Evolutionary conservation across 805 yeast genomes (phyloP).

Genomic region (Hanseniaspora singularis): DNA sequence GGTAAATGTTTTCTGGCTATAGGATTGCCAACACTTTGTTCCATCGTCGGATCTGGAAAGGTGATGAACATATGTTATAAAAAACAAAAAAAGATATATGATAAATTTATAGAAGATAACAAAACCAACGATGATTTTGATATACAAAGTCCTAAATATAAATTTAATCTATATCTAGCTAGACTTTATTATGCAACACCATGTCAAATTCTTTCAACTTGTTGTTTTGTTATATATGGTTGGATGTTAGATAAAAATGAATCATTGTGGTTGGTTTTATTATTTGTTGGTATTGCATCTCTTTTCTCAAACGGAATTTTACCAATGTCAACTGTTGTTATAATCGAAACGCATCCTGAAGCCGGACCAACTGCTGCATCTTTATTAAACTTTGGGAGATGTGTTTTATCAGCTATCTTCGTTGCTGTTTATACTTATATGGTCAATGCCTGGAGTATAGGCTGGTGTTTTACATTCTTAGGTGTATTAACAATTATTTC

Average conservation of each 20-base stretch:
- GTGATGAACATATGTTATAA: constrained; percentile 38
- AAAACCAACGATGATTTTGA: constrained; percentile 22
- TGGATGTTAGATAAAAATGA: constrained; percentile 52
- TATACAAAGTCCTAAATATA: constrained; percentile 21
- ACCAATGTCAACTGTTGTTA: constrained; percentile 48
- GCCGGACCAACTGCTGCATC: constrained; percentile 66
- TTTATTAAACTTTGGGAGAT: constrained; percentile 58
- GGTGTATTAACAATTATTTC: constrained; percentile 36
- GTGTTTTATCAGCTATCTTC: constrained; percentile 59
- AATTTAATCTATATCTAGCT: constrained; percentile 44
- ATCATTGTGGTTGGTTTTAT: constrained; percentile 43
- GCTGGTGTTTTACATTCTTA: constrained; percentile 70
- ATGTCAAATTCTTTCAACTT: constrained; percentile 33
- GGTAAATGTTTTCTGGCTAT: constrained; percentile 67
- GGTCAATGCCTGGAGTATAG: constrained; percentile 46
- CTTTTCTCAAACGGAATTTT: constrained; percentile 47
- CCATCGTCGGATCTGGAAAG: constrained; percentile 49
- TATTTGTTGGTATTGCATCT: constrained; percentile 47
- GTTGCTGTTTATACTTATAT: constrained; percentile 55
- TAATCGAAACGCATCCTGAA: constrained; percentile 66
- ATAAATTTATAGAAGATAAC: constrained; percentile 21
- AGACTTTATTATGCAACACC: constrained; percentile 39
- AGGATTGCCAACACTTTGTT: constrained; percentile 53
- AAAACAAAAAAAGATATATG: constrained; percentile 20
- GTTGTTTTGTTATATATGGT: constrained; percentile 45